Evolutionary conservation across 768 basidiomycete genomes (phyloP), one percentile per base, ranked within the genome.

Genomic region (Rubroboletus satanas): DNA sequence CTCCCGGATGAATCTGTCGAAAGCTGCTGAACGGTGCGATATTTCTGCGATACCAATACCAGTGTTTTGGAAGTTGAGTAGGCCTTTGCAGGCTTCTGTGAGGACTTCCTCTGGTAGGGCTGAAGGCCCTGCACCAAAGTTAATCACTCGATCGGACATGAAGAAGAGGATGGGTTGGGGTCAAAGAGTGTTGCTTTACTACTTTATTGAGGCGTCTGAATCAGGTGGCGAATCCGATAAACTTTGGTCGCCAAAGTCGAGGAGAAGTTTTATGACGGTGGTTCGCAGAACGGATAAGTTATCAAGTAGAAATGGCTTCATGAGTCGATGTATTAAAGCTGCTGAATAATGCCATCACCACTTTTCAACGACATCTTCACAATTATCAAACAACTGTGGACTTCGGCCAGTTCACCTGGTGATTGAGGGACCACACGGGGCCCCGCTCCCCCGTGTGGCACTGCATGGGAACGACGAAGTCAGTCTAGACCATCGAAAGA

Each of bases 1-100:
- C 47, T 77, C 69, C 52, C 77, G 73, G 59, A 95, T 71, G 71
- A 87, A 88, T 21, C 79, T 76, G 49, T 79, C 79, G 71, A 98
- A 98, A 59, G 94, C 88, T 63, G 90, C 84, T 38, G 93, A 93
- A 61, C 97, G 89, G 71, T 99, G 97, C 1, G 93, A 96, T 68
- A 98, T 83, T 72, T 99, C 97, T 41, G 93, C 90, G 68, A 99
- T 84, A 42, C 97, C 97, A 57, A 98, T 95, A 28, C 97, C 97
- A 3, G 91, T 95, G 45, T 80, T 80, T 52, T 87, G 77, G 72
- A 93, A 98, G 77, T 98, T 89, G 64, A 99, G 76, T n/a, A 98
- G 78, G 15, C 89, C 93, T 57, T 81, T 74, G 14, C 88, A 80
- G 2, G 95, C 93, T 68, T 94, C 84, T 62, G 85, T 73, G 50